Evolutionary conservation across 2,329 filamentous ascomycete genomes (phyloP).

Genomic region (Stachybotrys chlorohalonatus): DNA sequence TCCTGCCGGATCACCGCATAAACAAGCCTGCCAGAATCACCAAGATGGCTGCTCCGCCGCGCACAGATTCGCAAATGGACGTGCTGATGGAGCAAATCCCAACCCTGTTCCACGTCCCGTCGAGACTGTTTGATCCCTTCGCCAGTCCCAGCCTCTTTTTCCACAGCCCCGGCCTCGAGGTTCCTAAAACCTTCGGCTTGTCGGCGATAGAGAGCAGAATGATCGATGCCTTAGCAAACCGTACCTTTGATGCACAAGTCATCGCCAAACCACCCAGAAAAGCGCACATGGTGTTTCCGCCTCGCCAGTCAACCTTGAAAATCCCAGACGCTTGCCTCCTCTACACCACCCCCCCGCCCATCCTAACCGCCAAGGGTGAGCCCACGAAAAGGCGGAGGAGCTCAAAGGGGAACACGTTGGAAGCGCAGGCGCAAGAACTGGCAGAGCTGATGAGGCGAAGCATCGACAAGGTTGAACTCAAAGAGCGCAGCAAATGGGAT

Average conservation of each 20-base stretch:
- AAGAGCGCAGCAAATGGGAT: conserved; percentile 31
- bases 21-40: conserved; percentile 18
- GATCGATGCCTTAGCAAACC: conserved; percentile 14
- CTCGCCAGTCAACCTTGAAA: conserved; percentile 33
- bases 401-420: conserved; percentile 30
- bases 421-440: conserved; percentile 37
- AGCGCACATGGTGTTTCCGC: conserved; percentile 38
- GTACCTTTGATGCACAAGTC: conserved; percentile 1
- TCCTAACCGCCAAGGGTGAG: conserved; percentile 6
- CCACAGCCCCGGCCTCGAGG: conserved; percentile 37
- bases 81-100: conserved; percentile 25
- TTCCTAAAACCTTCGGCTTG: conserved; percentile 34
- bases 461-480: conserved; percentile 35
- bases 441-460: conserved; percentile 38
- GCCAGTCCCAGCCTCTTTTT: conserved; percentile 51
- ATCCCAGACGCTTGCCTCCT: conserved; percentile 41
- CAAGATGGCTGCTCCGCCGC: conserved; percentile 9
- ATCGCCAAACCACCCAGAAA: conserved; percentile 24
- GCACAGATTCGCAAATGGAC: conserved; percentile 25
- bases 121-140: conserved; percentile 49
- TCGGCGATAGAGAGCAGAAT: conserved; percentile 17
- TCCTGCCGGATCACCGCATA: conserved; percentile 43
- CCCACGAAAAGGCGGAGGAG: conserved; percentile 9
- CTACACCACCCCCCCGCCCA: conserved; percentile 25
- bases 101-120: conserved; percentile 38